Percentiles rank a stretch among this genome's conserved stretches.
phyloP scores from a whole-genome alignment of 148 eudicot species.

The Rhododendron mucronatum region DNA sequence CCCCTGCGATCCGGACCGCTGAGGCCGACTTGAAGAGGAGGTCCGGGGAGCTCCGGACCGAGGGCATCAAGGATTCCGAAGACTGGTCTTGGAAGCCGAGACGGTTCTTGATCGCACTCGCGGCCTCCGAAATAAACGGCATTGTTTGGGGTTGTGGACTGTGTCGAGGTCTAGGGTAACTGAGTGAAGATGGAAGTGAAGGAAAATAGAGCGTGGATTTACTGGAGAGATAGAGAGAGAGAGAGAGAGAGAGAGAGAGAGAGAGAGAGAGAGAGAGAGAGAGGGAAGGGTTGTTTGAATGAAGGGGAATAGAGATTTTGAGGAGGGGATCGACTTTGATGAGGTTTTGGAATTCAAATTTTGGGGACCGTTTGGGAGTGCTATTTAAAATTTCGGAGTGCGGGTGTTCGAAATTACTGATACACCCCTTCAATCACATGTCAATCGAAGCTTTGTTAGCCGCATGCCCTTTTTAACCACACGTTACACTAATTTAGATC shows the following conservation, averaged over 20 bases:
- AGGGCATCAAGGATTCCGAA: constrained; percentile 22
- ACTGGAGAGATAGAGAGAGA: not conserved
- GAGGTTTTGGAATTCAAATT: constrained; percentile 4
- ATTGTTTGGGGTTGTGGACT: constrained; percentile 13
- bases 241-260: not conserved
- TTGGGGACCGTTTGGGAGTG: constrained; percentile 1
- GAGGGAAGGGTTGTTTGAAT: not conserved
- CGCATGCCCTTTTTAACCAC: too few species aligned
- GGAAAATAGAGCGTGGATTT: not conserved
- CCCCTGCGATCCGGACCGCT: constrained; percentile 32
- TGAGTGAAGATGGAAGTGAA: not conserved
- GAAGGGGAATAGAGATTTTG: not conserved
- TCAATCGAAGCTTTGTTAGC: not conserved
- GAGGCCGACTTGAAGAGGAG: constrained; percentile 52
- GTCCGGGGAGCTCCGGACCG: constrained; percentile 56
- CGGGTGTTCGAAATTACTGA: not conserved
- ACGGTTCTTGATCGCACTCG: constrained; percentile 57
- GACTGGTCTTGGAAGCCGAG: constrained; percentile 52
- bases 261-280: not conserved
- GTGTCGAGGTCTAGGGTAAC: not conserved
- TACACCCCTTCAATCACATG: not conserved
- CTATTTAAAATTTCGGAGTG: not conserved
- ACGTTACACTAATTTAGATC: too few species aligned
- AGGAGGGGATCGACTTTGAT: not conserved
- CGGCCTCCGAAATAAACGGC: constrained; percentile 62